Evolutionary conservation across 768 basidiomycete genomes (phyloP).

Genomic region (Chalciporus sphaerocephalus): DNA sequence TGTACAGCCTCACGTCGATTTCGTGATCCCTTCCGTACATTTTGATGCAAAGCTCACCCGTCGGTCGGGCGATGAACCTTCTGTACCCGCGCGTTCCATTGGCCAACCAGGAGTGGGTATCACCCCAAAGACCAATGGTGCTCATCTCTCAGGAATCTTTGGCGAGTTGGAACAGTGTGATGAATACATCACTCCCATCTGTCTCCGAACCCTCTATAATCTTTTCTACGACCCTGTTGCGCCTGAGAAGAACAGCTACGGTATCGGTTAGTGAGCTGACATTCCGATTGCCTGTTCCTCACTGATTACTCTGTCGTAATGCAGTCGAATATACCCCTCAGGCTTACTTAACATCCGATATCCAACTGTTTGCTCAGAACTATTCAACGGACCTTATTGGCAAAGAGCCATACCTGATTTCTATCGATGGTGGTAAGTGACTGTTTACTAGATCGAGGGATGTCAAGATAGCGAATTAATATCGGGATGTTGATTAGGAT

Average conservation of each 20-base stretch:
- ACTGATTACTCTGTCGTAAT: neutral
- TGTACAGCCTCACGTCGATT: conserved; percentile 31
- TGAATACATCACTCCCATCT: conserved; percentile 28
- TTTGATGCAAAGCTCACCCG: conserved; percentile 24
- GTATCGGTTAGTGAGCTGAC: conserved; percentile 23
- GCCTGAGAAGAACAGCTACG: conserved; percentile 33
- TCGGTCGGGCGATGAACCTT: conserved; percentile 7
- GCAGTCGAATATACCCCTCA: conserved; percentile 35
- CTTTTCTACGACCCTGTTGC: conserved; percentile 25
- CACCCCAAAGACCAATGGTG: conserved; percentile 16
- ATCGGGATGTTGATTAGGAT: conserved; percentile 13
- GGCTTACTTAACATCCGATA: conserved; percentile 28
- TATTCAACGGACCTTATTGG: conserved; percentile 20
- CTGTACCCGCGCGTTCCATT: conserved; percentile 7
- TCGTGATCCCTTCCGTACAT: conserved; percentile 35
- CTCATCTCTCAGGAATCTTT: conserved; percentile 8
- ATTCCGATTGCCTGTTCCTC: neutral
- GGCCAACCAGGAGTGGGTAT: conserved; percentile 14
- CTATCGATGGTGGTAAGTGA: conserved; percentile 35
- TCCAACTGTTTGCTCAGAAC: conserved; percentile 31
- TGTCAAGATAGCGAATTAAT: neutral
- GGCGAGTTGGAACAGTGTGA: conserved; percentile 20
- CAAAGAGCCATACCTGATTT: conserved; percentile 26
- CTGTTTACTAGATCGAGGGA: neutral
- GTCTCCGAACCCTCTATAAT: conserved; percentile 27